Evolutionary conservation across 192 early-diverging fungal genomes (phyloP), one percentile per base, ranked within the genome.

Genomic region (Rhizophagus prolifer): DNA sequence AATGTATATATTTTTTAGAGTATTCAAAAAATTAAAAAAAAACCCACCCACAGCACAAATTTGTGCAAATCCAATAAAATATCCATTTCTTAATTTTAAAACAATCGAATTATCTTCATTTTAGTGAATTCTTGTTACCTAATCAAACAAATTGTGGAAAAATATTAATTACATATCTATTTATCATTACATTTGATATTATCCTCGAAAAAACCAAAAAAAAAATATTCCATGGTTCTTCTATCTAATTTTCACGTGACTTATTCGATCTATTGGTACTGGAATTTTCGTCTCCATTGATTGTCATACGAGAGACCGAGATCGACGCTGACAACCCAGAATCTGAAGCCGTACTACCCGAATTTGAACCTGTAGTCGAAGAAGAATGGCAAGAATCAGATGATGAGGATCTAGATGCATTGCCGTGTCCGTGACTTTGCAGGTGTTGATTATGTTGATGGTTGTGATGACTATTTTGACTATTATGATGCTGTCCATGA

Each of bases 311-410:
- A 21, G 34, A 25, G 28, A 21, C 34, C 38, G 65, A 10, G n/a
- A 67, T 67, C 65, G 65, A 67, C 5, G 36, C 10, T 67, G 30
- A 30, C n/a, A 67, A 21, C n/a, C 65, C 65, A 26, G 68, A 30
- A 47, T 44, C 68, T 70, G 68, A 70, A 26, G 68, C 68, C 26
- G 67, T 44, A 41, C 36, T 44, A 41, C 36, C 67, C 38, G 67
- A 69, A 26, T 38, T 38, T 46, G 68, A 54, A 47, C 44, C 68
- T 50, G 68, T 70, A 50, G 68, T 70, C 68, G 68, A 70, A 44
- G 68, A 70, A 70, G 68, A 70, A 70, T 70, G 68, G 68, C 68
- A 70, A 70, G 68, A 70, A 70, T 70, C 68, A 70, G 68, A 70
- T 50, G 68, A 70, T 9, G 68, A 70, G 0, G 68, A 70, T 70